Conservation (phyloP, 768 basidiomycete species). For the Botryobasidium botryosum region DNA sequence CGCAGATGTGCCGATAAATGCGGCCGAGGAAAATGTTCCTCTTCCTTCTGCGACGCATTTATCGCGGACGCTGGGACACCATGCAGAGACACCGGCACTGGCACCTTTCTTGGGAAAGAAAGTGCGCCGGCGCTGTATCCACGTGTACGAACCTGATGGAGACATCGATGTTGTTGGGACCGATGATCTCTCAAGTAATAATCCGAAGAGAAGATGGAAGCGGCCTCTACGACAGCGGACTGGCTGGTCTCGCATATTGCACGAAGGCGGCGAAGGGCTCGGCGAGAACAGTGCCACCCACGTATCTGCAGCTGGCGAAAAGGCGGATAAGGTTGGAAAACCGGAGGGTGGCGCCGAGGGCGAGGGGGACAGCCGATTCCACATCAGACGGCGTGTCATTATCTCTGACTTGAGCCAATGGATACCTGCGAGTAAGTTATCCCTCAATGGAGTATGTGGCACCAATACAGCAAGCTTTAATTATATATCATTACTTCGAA, state of each 20-base stretch:
- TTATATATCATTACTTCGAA: slow-evolving; percentile 15
- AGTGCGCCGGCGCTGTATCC: slow-evolving; percentile 27
- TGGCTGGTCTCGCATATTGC: no score
- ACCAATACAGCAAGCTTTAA: no score
- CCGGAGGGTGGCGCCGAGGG: not conserved
- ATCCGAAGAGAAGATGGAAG: no score
- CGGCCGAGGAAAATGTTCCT: no score
- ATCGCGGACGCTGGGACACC: slow-evolving; percentile 32
- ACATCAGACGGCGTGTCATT: slow-evolving; percentile 20
- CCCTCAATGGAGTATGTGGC: no score
- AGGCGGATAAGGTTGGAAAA: not conserved
- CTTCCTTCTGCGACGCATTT: no score
- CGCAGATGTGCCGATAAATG: no score
- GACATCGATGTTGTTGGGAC: slow-evolving; percentile 24
- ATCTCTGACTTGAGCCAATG: slow-evolving; percentile 29
- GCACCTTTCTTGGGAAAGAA: slow-evolving; percentile 33
- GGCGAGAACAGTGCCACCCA: no score
- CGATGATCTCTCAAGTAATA: no score
- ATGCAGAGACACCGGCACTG: slow-evolving; percentile 34
- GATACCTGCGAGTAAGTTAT: slow-evolving; percentile 25
- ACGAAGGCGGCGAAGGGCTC: no score
- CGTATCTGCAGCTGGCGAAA: no score
- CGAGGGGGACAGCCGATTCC: slow-evolving; percentile 24
- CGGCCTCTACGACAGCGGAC: no score
- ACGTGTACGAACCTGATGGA: slow-evolving; percentile 16